Evolutionary conservation across 2,329 filamentous ascomycete genomes (phyloP).

Genomic region (Talaromyces amestolkiae): DNA sequence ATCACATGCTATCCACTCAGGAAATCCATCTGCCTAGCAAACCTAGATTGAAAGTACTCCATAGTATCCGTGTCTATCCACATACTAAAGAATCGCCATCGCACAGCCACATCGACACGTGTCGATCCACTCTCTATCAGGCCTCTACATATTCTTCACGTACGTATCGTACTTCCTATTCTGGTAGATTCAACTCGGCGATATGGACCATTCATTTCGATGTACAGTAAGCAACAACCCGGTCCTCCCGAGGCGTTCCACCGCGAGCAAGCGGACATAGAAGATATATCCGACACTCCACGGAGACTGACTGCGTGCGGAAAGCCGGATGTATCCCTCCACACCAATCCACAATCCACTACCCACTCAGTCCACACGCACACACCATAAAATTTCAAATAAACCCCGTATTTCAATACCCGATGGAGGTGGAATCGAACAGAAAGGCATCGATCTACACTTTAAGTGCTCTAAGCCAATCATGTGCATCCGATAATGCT

Average conservation of each 20-base stretch:
- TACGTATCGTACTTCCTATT: not conserved
- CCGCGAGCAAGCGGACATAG: not conserved
- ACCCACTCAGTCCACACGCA: not conserved
- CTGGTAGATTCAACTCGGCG: not conserved
- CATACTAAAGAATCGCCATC: not conserved
- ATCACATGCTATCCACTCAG: not conserved
- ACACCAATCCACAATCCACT: not conserved
- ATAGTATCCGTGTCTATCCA: not conserved
- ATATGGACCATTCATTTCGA: not conserved
- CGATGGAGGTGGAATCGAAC: not conserved
- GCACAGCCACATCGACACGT: constrained; percentile 5
- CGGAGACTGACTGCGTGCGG: not conserved
- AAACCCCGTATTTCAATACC: not conserved
- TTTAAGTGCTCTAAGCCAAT: not conserved
- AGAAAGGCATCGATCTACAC: constrained; percentile 1
- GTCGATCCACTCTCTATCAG: not conserved
- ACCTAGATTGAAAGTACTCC: not conserved
- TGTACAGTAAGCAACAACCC: not conserved
- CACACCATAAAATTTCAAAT: not conserved
- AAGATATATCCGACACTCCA: not conserved
- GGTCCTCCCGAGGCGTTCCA: not conserved
- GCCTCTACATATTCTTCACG: not conserved
- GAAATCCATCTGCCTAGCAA: not conserved
- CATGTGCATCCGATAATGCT: not conserved
- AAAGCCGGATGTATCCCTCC: not conserved